Conservation (phyloP, 129 eudicot species). For the Cynara cardunculus region DNA sequence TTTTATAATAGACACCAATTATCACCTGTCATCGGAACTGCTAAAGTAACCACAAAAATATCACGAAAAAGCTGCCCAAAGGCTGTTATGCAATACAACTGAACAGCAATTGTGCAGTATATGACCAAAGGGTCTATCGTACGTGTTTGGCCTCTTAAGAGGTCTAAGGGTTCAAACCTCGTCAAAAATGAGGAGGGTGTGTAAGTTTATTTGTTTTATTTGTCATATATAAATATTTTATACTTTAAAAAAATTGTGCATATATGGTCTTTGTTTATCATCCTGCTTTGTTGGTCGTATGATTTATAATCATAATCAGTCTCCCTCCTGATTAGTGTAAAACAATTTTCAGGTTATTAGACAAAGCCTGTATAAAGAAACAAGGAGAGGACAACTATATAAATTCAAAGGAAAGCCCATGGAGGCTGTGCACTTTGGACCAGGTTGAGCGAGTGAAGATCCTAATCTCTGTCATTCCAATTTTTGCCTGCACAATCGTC, state of each 20-base stretch:
- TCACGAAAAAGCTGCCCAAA: neutral
- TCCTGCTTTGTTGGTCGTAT: neutral
- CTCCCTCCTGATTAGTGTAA: neutral
- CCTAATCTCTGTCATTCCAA: slow-evolving; percentile 58
- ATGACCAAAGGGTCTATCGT: too few species aligned
- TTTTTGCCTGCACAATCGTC: slow-evolving; percentile 64
- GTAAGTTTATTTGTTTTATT: too few species aligned
- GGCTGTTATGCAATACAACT: neutral
- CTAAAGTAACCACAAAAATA: neutral
- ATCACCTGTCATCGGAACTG: neutral
- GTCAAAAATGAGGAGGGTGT: too few species aligned
- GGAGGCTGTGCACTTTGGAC: slow-evolving; percentile 55
- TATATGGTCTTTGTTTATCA: neutral
- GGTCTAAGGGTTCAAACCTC: too few species aligned
- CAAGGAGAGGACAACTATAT: slow-evolving; percentile 25
- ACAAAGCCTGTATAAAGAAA: slow-evolving; percentile 36
- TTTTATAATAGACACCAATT: neutral
- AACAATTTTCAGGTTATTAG: slow-evolving; percentile 13
- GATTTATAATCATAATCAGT: neutral
- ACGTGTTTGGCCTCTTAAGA: too few species aligned
- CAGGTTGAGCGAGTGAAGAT: slow-evolving; percentile 71
- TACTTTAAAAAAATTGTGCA: too few species aligned
- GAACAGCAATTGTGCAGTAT: too few species aligned
- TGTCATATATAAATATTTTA: too few species aligned
- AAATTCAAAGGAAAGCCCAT: slow-evolving; percentile 35